Conservation (phyloP, 768 basidiomycete species). For the Kwoniella newhampshirensis region DNA sequence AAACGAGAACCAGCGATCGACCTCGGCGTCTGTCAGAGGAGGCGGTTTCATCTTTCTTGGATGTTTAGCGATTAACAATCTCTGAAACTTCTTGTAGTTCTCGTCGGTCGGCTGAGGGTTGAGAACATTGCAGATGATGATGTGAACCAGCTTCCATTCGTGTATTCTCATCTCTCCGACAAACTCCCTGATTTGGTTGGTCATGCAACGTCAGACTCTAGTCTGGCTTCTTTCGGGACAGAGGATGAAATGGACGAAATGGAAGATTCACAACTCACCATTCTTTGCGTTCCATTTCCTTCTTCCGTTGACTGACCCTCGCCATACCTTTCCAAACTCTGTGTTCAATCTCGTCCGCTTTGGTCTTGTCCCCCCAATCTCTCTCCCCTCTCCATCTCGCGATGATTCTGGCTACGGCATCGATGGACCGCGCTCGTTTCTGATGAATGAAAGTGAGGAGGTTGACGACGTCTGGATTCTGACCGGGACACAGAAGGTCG, state of each 20-base stretch:
- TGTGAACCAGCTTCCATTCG: constrained; percentile 67
- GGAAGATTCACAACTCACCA: constrained; percentile 35
- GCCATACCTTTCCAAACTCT: constrained; percentile 62
- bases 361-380: constrained; percentile 56
- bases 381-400: constrained; percentile 64
- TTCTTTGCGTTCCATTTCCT: constrained; percentile 42
- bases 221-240: no score
- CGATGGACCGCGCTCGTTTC: constrained; percentile 71
- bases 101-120: constrained; percentile 57
- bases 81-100: constrained; percentile 48
- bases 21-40: constrained; percentile 57
- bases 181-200: constrained; percentile 45
- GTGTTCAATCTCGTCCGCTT: constrained; percentile 59
- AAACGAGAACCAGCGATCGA: constrained; percentile 68
- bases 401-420: constrained; percentile 69
- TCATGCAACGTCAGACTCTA: no score
- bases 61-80: constrained; percentile 9
- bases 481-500: constrained; percentile 69
- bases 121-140: constrained; percentile 65
- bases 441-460: constrained; percentile 64
- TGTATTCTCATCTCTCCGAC: constrained; percentile 20
- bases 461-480: constrained; percentile 68
- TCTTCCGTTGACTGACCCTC: constrained; percentile 73
- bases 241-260: not conserved
- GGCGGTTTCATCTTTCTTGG: constrained; percentile 56